Percentiles rank a stretch among this genome's conserved stretches.
These are phyloP conservation scores for Millerozyma miso DNA, from an alignment of 805 yeast species.

Conservation along the genomic window DNA sequence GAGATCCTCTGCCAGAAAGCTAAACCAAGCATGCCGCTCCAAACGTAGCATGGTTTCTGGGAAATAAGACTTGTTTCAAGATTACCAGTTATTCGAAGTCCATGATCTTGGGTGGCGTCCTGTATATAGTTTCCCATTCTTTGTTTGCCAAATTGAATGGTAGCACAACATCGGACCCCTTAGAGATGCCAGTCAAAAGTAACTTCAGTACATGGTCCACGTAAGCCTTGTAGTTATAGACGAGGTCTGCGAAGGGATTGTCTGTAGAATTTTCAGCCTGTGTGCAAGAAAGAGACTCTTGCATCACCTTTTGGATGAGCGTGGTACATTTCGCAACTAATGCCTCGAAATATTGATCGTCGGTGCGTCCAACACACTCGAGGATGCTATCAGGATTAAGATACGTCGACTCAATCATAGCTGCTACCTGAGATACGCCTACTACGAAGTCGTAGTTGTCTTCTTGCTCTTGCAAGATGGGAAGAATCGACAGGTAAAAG, in stretches of 20 bases:
- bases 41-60: no score
- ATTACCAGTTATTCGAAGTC: no score
- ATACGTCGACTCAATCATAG: slow-evolving; percentile 4
- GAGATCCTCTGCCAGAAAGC: no score
- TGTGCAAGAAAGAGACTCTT: background rate
- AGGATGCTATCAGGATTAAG: background rate
- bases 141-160: slow-evolving; percentile 10
- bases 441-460: slow-evolving; percentile 21
- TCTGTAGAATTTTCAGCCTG: background rate
- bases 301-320: background rate
- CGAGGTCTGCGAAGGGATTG: background rate
- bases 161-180: background rate
- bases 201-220: slow-evolving; percentile 1
- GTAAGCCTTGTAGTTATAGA: slow-evolving; percentile 3
- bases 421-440: slow-evolving; percentile 22
- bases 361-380: background rate
- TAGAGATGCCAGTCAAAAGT: background rate
- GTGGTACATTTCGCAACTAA: background rate
- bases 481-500: slow-evolving; percentile 10
- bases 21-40: no score
- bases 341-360: slow-evolving; percentile 1
- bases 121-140: slow-evolving; percentile 14
- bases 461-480: slow-evolving; percentile 21
- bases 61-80: no score
- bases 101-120: slow-evolving; percentile 8